Base-by-base conservation (phyloP, 2,329 filamentous ascomycete genomes). In the Parascedosporium putredinis region DNA sequence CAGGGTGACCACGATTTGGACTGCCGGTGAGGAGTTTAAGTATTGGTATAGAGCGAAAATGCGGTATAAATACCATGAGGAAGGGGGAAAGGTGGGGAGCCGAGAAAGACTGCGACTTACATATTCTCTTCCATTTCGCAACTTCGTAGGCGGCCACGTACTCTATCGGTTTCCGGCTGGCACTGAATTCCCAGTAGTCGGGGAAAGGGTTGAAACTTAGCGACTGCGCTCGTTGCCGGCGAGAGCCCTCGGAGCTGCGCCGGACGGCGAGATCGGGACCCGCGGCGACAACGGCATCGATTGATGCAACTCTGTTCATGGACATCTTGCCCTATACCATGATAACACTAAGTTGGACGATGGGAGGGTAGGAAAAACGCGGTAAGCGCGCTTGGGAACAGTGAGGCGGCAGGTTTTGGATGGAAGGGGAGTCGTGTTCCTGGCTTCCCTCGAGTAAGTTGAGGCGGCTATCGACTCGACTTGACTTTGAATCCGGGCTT, bases 161-260 rank as follows among this genome's bases (percentile, higher is more conserved):
- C 45, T 72, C 67, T n/a, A 66, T 62, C 51, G 66, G 25, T 70
- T 66, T n/a, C 66, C 57, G 14, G 64, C 63, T 45, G 62, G 57
- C 33, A 64, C 60, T 4, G 65, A 60, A 68, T 56, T 76, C 67
- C 69, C 72, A 76, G 51, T 69, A 68, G 50, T 76, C 70, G 3
- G 75, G 75, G 18, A 78, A 60, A 6, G 75, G 74, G 57, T 76
- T 78, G 60, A 78, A 78, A 55, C 65, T 75, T 44, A 78, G 64
- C 51, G 71, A 73, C 45, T 70, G 67, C 9, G 71, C 67, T 25
- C 73, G 31, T 23, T 38, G 31, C 22, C 33, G 69, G 16, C 70
- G 53, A 44, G 72, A 75, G 25, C 71, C 68, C 55, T 71, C 69
- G 9, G 71, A 71, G 42, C 63, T 66, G 38, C 71, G 65, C 47